These are phyloP conservation scores for Aspergillus mulundensis DNA, from an alignment of 495 filamentous ascomycete genomes.

Conservation along the genomic window DNA sequence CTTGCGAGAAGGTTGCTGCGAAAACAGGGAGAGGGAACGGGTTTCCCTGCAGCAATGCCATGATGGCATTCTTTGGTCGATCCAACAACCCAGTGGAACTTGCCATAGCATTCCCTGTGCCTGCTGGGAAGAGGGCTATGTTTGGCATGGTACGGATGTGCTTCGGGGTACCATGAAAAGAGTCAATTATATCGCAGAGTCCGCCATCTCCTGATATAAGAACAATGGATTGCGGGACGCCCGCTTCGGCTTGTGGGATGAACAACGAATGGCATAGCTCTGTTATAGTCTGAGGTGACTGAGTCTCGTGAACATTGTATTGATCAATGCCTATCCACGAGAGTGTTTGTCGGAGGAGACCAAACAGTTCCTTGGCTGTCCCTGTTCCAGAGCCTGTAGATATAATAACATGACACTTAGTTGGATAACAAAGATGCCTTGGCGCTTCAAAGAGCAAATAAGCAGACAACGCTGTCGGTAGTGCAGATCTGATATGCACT, in stretches of 20 bases:
- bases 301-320: slow-evolving; percentile 53
- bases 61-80: slow-evolving; percentile 25
- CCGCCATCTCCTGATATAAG: slow-evolving; percentile 87
- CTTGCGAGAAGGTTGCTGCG: slow-evolving; percentile 60
- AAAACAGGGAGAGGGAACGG: slow-evolving; percentile 50
- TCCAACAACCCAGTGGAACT: slow-evolving; percentile 52
- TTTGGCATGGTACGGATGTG: slow-evolving; percentile 35
- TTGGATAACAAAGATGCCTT: slow-evolving; percentile 16
- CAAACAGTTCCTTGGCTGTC: slow-evolving; percentile 53
- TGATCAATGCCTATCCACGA: slow-evolving; percentile 33
- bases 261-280: slow-evolving; percentile 53
- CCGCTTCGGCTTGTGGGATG: slow-evolving; percentile 42
- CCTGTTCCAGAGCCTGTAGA: slow-evolving; percentile 71
- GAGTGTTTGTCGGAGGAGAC: slow-evolving; percentile 58
- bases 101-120: slow-evolving; percentile 87
- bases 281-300: slow-evolving; percentile 53
- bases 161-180: slow-evolving; percentile 36
- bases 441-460: slow-evolving; percentile 24
- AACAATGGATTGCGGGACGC: slow-evolving; percentile 56
- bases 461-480: slow-evolving; percentile 16
- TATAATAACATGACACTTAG: slow-evolving; percentile 56
- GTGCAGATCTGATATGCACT: slow-evolving; percentile 15
- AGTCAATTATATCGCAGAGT: slow-evolving; percentile 71
- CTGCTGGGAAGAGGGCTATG: slow-evolving; percentile 67
- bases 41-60: slow-evolving; percentile 45